Evolutionary conservation across 73 alveolate species (phyloP).

Genomic region (Stentor roeselii): DNA sequence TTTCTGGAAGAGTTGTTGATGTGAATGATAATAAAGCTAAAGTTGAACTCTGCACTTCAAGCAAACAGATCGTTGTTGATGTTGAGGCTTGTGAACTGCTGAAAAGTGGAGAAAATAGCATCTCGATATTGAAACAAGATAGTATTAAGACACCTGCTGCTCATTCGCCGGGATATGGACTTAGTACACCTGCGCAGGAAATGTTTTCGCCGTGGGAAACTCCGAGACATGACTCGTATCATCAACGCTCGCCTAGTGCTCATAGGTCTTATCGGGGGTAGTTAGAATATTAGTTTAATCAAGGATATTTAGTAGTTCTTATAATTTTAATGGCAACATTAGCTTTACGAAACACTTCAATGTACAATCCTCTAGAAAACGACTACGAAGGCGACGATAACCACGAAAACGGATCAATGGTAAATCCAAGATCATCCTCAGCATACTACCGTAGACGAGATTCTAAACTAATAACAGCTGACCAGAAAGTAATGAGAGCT

Average conservation of each 20-base stretch:
- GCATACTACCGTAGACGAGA: too few relatives aligned
- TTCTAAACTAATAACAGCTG: too few relatives aligned
- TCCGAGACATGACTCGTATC: not conserved
- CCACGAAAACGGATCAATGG: too few relatives aligned
- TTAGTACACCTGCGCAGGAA: constrained; percentile 23
- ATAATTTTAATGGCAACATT: too few relatives aligned
- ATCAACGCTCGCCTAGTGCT: constrained; percentile 17
- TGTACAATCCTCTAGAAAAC: too few relatives aligned
- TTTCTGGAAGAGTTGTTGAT: constrained; percentile 58
- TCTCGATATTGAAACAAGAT: not conserved
- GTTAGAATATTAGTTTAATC: too few relatives aligned
- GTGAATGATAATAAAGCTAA: not conserved
- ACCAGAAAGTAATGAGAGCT: not conserved
- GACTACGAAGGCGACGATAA: too few relatives aligned
- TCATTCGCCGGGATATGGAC: constrained; percentile 22
- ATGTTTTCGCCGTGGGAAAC: constrained; percentile 16
- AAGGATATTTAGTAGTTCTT: too few relatives aligned
- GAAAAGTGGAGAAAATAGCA: not conserved
- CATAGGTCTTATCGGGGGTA: not conserved
- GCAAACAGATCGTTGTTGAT: not conserved
- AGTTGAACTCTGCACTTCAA: constrained; percentile 1
- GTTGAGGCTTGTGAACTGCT: not conserved
- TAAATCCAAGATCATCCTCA: too few relatives aligned
- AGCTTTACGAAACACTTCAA: too few relatives aligned
- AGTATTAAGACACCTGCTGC: constrained; percentile 14